Percentiles rank a stretch among this genome's conserved stretches.
These are phyloP conservation scores for Hymenoscyphus fraxineus DNA, from an alignment of 2,329 filamentous ascomycete species.

Conservation along the genomic window DNA sequence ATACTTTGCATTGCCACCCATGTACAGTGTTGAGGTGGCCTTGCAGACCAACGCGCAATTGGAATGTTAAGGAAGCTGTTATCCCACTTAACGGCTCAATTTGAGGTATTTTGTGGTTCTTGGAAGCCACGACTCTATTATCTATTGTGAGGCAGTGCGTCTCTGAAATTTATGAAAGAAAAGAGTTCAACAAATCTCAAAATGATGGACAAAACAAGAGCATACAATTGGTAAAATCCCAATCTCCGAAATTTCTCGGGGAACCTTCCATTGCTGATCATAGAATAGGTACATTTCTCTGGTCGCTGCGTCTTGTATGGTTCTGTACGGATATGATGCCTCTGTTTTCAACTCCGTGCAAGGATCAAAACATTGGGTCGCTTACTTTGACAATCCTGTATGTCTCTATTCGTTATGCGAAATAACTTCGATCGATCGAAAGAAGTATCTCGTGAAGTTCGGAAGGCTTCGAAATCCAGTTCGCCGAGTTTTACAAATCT, in stretches of 20 bases:
- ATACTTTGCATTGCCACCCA: neutral
- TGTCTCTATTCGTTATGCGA: neutral
- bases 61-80: neutral
- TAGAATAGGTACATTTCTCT: constrained; percentile 59
- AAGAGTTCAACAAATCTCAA: neutral
- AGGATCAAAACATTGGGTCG: constrained; percentile 62
- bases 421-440: no score
- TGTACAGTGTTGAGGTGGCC: neutral
- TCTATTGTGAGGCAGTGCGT: neutral
- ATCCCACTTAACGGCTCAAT: neutral
- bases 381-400: constrained; percentile 50
- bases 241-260: neutral
- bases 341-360: constrained; percentile 71
- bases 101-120: neutral
- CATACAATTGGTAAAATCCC: constrained; percentile 9
- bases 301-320: constrained; percentile 70
- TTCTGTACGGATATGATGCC: constrained; percentile 71
- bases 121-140: neutral
- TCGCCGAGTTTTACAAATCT: no score
- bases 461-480: no score
- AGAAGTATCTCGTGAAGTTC: no score
- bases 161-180: neutral
- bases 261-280: neutral
- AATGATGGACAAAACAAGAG: constrained; percentile 10
- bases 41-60: neutral